Base-by-base conservation (phyloP, 202 grass and related monocot genomes). In the Schoenoplectus tabernaemontani region DNA sequence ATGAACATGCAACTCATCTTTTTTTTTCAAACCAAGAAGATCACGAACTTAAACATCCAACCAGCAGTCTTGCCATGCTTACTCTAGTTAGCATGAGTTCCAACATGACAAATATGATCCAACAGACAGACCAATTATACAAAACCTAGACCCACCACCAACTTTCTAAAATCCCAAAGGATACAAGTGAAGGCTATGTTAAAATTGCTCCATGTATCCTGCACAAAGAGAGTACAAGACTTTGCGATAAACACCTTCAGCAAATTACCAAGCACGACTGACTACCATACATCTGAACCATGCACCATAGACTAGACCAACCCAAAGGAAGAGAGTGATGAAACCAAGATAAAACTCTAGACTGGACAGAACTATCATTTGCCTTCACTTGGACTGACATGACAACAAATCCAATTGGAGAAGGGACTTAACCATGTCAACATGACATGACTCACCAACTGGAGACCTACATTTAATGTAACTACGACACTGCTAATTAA, bases 361-460 rank as follows among this genome's bases (percentile, higher is more conserved):
- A 57, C 57, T 38, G 7, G 39, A 59, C 11, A 1, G 59, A 64
- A 50, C 38, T 32, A 59, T 61, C 58, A 43, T 78, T 11, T 42
- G 38, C n/a, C 77, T 63, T 68, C 47, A 64, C 3, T 64, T 39
- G 26, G 39, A 80, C 7, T n/a, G 3, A 36, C 26, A 80, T 43
- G 42, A 80, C 51, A 63, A 65, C 77, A 37, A 42, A 80, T 59
- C 41, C 12, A 50, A 64, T 59, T 64, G 59, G 59, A 65, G 57
- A 80, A 12, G 15, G 56, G 56, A 78, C 76, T 60, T 78, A 56
- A 78, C 56, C n/a, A n/a, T n/a, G n/a, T n/a, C n/a, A n/a, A n/a
- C 76, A 61, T 80, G 77, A 80, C 77, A 80, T 48, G 24, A 65
- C 74, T 78, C 75, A 58, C 54, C 42, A 64, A 65, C 77, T 64